Percentiles rank a stretch among this genome's conserved stretches.
Conservation (phyloP, 2,329 filamentous ascomycete species). For the Chrysosporium queenslandicum region DNA sequence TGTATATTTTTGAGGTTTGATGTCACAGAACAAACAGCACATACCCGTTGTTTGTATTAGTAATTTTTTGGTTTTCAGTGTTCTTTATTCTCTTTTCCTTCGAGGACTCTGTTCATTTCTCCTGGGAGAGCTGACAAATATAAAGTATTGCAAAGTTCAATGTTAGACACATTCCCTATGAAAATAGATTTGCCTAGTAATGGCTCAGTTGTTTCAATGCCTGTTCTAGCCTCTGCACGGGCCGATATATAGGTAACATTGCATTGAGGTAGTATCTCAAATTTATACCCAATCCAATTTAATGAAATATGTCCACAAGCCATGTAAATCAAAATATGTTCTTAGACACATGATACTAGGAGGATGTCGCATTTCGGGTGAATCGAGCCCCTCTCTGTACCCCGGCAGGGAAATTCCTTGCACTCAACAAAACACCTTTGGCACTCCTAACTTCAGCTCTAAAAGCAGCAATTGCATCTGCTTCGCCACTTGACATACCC, state of each 20-base stretch:
- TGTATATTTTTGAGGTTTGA: not conserved
- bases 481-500: conserved; percentile 36
- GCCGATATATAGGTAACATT: too few species aligned
- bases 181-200: too few species aligned
- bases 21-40: not conserved
- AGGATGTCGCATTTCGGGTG: not conserved
- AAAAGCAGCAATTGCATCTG: conserved; percentile 49
- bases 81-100: not conserved
- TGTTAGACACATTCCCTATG: not conserved
- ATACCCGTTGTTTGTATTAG: not conserved
- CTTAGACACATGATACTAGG: not conserved
- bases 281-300: not conserved
- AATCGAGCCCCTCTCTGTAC: conserved; percentile 4
- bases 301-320: too few species aligned
- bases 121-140: not conserved
- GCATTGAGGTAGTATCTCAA: not conserved
- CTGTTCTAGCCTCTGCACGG: not conserved
- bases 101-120: not conserved
- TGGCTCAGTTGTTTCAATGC: too few species aligned
- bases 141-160: conserved; percentile 3
- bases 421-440: conserved; percentile 54
- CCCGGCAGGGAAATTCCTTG: conserved; percentile 48
- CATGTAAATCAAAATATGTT: too few species aligned
- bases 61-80: not conserved
- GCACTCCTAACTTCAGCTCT: conserved; percentile 53